Conservation (phyloP, 139 green algal species). For the Nannochloris sp. region DNA sequence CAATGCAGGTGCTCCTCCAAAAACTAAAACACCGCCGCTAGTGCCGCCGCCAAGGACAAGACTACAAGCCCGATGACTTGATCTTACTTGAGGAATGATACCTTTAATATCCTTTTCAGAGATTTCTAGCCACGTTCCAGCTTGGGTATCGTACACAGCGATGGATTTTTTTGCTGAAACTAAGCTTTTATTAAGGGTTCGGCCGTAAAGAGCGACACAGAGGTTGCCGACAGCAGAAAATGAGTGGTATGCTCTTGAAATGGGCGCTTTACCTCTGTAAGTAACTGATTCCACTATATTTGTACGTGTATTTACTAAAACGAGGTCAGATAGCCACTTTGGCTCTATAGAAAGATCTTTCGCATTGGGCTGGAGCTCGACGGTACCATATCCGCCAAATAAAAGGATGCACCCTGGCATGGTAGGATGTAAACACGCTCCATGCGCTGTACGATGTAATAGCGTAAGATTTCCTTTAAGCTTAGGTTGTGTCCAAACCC, state of each 20-base stretch:
- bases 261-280: not conserved
- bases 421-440: slow-evolving; percentile 12
- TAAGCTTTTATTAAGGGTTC: not conserved
- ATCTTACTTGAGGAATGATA: not conserved
- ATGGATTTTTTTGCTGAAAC: slow-evolving; percentile 5
- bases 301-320: slow-evolving; percentile 6
- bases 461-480: slow-evolving; percentile 4
- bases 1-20: slow-evolving; percentile 1
- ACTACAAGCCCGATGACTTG: not conserved
- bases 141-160: not conserved
- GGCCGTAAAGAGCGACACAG: slow-evolving; percentile 11
- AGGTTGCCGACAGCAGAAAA: not conserved
- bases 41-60: too few relatives aligned
- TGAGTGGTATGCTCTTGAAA: slow-evolving; percentile 12
- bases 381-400: slow-evolving; percentile 16
- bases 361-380: not conserved
- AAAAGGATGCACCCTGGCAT: slow-evolving; percentile 3
- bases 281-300: not conserved
- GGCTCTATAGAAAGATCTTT: not conserved
- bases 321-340: slow-evolving; percentile 13
- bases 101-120: not conserved
- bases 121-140: slow-evolving; percentile 7
- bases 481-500: not conserved
- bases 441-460: slow-evolving; percentile 18
- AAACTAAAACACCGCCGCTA: slow-evolving; percentile 7